Evolutionary conservation across 139 green algal genomes (phyloP).

Genomic region (Micractinium conductrix): DNA sequence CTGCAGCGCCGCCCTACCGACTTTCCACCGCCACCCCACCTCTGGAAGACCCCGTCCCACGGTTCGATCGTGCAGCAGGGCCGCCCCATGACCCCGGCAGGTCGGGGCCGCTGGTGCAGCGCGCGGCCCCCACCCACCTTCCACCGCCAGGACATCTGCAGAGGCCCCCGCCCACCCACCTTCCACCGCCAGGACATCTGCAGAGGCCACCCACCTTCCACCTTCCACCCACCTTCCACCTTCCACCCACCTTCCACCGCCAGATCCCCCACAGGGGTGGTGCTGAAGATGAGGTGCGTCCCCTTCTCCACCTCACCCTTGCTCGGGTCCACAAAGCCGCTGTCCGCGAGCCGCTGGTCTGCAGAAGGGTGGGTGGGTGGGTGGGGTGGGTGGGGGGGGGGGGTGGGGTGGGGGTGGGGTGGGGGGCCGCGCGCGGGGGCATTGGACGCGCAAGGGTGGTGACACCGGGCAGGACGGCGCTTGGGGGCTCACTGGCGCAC

Average conservation of each 20-base stretch:
- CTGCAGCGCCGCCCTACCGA: no score
- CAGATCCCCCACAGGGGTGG: slow-evolving; percentile 14
- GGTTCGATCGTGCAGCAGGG: no score
- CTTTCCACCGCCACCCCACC: neutral
- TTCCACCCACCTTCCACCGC: slow-evolving; percentile 21
- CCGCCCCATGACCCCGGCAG: no score
- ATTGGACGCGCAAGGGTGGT: neutral
- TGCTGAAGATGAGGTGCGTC: slow-evolving; percentile 41
- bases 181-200: neutral
- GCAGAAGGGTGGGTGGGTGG: neutral
- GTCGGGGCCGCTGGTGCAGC: no score
- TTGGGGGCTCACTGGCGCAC: neutral
- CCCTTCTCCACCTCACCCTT: slow-evolving; percentile 23
- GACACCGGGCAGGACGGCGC: neutral
- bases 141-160: neutral
- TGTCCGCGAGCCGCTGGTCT: slow-evolving; percentile 31
- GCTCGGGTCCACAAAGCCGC: slow-evolving; percentile 6
- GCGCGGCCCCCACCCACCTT: neutral
- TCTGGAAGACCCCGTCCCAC: neutral
- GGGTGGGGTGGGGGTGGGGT: neutral
- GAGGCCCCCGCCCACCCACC: neutral
- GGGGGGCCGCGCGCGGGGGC: neutral
- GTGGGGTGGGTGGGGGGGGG: neutral
- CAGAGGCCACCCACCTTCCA: slow-evolving; percentile 18
- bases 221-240: neutral